Evolutionary conservation across 805 yeast species (phyloP).

Genomic region (Yamadazyma ubonensis): DNA sequence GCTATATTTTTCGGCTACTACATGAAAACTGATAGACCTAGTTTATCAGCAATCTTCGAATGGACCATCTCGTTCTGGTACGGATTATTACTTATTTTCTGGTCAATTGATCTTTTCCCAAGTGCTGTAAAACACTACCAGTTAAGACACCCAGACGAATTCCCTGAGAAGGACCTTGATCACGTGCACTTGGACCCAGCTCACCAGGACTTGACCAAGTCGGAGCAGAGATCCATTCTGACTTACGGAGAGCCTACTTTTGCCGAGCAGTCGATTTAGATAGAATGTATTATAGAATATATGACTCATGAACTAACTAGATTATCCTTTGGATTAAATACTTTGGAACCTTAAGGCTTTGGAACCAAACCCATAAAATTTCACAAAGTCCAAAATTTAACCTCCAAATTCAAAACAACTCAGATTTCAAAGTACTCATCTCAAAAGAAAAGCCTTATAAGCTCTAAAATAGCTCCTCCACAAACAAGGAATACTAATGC

Average conservation of each 20-base stretch:
- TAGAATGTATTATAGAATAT: slow-evolving; percentile 6
- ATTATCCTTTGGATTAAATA: no score
- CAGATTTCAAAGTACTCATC: no score
- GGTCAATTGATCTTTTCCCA: slow-evolving; percentile 70
- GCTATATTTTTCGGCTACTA: slow-evolving; percentile 67
- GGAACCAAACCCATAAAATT: no score
- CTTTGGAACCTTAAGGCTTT: no score
- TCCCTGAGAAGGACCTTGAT: slow-evolving; percentile 16
- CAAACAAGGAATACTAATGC: slow-evolving; percentile 63
- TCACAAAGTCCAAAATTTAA: no score
- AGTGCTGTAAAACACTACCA: slow-evolving; percentile 45
- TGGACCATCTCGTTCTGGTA: slow-evolving; percentile 89
- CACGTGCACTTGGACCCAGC: slow-evolving; percentile 20
- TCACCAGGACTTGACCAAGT: slow-evolving; percentile 17
- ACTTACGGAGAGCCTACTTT: slow-evolving; percentile 21
- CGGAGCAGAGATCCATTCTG: slow-evolving; percentile 18
- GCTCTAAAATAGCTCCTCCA: slow-evolving; percentile 81
- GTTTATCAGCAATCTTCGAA: slow-evolving; percentile 66
- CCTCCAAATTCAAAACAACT: no score
- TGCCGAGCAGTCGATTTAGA: slow-evolving; percentile 10
- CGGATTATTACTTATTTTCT: slow-evolving; percentile 61
- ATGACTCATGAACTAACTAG: neutral
- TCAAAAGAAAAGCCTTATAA: slow-evolving; percentile 38
- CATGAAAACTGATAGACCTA: slow-evolving; percentile 31
- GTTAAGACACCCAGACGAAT: slow-evolving; percentile 28